Base-by-base conservation (phyloP, 352 stramenopile species). In the Thalassiosira livingstoniorum region DNA sequence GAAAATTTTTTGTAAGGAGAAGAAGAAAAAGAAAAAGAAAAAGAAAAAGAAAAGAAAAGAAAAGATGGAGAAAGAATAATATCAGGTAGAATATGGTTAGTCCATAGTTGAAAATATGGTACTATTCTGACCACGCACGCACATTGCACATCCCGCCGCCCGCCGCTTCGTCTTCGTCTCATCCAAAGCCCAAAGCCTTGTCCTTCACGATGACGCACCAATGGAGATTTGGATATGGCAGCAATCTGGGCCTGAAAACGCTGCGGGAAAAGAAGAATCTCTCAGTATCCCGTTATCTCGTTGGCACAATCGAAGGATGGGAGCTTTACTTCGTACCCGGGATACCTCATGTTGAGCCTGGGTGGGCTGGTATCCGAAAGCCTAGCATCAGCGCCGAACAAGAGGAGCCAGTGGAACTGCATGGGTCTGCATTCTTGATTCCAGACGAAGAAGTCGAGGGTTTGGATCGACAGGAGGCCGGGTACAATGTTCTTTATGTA, bases 371-470 rank as follows among this genome's bases (percentile, higher is more conserved):
- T 3, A 68, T 76, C 2, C 18, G 39, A 42, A 51, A 51, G 7
- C 18, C 68, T 23, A 54, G 57, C 21, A n/a, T n/a, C n/a, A n/a
- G n/a, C n/a, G n/a, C n/a, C n/a, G n/a, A n/a, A n/a, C n/a, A n/a
- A n/a, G n/a, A n/a, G n/a, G n/a, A n/a, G n/a, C n/a, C n/a, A n/a
- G 54, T 4, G 7, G 57, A 76, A n/a, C 42, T 76, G 5, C 68
- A 76, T 35, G 68, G 68, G 51, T 76, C 68, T n/a, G 68, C 68
- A 54, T 76, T 76, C 25, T 29, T 76, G 31, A 76, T 76, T 42
- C 68, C 68, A 15, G 21, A 57, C 10, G 53, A 42, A 18, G 68
- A 76, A 31, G 68, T 32, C 5, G 68, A 58, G 18, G 68, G 68
- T 23, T 55, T 76, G 4, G 68, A 76, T 47, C 29, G 55, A 15